A percentile compares a stretch with the other conserved stretches of the same genome.
phyloP scores from a whole-genome alignment of 1,139 yeast genomes.

The Torulaspora pretoriensis region DNA sequence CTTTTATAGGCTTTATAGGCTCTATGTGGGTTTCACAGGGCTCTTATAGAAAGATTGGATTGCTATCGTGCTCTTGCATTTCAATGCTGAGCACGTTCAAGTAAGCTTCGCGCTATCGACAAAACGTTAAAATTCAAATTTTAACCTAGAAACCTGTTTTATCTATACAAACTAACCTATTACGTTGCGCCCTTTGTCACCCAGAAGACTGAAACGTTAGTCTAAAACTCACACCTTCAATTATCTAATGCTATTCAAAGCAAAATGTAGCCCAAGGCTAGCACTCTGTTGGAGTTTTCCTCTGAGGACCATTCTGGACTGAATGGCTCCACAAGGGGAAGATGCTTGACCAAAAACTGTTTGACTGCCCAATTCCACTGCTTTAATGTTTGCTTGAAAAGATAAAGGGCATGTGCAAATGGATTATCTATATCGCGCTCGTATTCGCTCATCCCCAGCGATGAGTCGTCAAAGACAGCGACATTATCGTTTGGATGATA shows the following conservation, averaged over 20 bases:
- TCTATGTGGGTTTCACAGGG: no score
- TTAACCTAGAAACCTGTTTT: neutral
- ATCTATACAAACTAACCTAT: constrained; percentile 1
- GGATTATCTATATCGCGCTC: constrained; percentile 15
- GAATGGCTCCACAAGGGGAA: constrained; percentile 11
- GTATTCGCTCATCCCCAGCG: constrained; percentile 12
- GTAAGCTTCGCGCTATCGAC: neutral
- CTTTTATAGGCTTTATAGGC: no score
- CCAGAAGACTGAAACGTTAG: neutral
- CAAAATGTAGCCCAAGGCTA: constrained; percentile 15
- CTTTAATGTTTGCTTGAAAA: constrained; percentile 19
- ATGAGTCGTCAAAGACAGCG: constrained; percentile 14
- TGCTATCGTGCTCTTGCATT: no score
- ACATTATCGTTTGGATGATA: constrained; percentile 9
- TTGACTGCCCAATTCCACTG: constrained; percentile 20
- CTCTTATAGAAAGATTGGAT: no score
- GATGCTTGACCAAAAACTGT: constrained; percentile 16
- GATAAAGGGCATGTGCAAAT: constrained; percentile 17
- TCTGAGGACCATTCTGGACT: constrained; percentile 13
- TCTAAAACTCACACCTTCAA: neutral
- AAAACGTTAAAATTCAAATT: neutral
- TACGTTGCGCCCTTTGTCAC: neutral
- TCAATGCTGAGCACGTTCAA: no score
- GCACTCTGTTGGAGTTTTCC: constrained; percentile 13
- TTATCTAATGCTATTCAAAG: constrained; percentile 1